phyloP scores from a whole-genome alignment of 2,329 filamentous ascomycete genomes.

The Clonostachys chloroleuca region DNA sequence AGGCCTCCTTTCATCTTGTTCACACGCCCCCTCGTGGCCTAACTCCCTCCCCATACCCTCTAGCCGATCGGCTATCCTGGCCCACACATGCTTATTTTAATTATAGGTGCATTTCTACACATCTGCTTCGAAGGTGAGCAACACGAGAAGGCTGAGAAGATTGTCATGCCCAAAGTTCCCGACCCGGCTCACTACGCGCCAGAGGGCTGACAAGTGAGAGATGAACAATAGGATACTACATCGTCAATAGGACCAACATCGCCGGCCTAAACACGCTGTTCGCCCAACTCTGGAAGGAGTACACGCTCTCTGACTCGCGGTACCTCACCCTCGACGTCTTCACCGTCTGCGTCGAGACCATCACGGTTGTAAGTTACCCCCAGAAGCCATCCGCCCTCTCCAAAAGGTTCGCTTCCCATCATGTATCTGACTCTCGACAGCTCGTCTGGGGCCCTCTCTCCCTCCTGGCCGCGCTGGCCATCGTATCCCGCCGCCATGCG shows the following conservation, averaged over 20 bases:
- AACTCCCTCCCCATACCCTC: too few species aligned
- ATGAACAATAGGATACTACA: conserved; percentile 60
- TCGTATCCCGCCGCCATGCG: conserved; percentile 30
- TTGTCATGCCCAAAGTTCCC: not conserved
- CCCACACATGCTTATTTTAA: not conserved
- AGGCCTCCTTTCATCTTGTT: not conserved
- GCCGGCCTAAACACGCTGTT: conserved; percentile 67
- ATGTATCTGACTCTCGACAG: conserved; percentile 15
- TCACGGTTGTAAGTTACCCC: conserved; percentile 65
- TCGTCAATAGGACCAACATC: conserved; percentile 63
- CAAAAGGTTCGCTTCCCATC: not conserved
- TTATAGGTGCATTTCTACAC: conserved; percentile 63
- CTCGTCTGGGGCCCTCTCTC: conserved; percentile 56
- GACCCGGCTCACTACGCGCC: too few species aligned
- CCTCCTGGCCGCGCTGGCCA: conserved; percentile 39
- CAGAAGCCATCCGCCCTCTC: not conserved
- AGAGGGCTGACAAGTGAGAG: not conserved
- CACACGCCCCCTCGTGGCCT: not conserved
- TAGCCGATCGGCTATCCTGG: too few species aligned
- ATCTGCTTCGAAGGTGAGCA: conserved; percentile 71
- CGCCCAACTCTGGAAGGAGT: conserved; percentile 91
- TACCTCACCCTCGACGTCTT: conserved; percentile 81
- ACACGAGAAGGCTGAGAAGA: not conserved
- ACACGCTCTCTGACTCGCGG: conserved; percentile 79
- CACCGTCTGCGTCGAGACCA: conserved; percentile 80